Base-by-base conservation (phyloP, 768 basidiomycete species). In the Xanthoconium stramineum region DNA sequence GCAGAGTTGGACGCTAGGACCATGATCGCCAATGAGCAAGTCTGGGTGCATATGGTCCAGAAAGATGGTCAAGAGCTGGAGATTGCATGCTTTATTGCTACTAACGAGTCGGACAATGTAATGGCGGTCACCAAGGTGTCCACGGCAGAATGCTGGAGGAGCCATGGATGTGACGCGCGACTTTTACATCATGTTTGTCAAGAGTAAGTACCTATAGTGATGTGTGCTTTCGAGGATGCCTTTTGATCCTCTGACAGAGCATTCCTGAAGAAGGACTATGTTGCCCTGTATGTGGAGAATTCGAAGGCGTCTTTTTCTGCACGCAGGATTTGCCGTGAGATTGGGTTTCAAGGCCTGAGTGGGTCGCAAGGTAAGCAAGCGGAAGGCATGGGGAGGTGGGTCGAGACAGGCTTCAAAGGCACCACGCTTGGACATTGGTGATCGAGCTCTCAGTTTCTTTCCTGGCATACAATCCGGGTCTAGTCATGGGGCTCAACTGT, bases 71-170 rank as follows among this genome's bases (percentile, higher is more conserved):
- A 40, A 49, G 39, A 45, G 0, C 53, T 69, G 5, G 75, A 78
- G 24, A 76, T 89, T 17, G 85, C 87, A 0, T 89, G 79, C 14
- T 79, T 90, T 35, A 83, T 84, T 3, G 88, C 88, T 4, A 81
- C 79, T 24, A 14, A 88, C 88, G 1, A 83, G 57, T 83, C 77
- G 30, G 74, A 76, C 1, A 74, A 61, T 3, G 78, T 86, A n/a
- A 81, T 82, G 4, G 81, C 85, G 0, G 83, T 91, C 42, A 85
- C 85, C 43, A 91, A 91, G 68, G 88, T 91, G 0, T 85, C 75
- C 65, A 89, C 89, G 0, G 70, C 78, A 43, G 74, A 79, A 0
- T 32, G 58, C 1, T 85, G 81, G 77, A 74, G 84, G 33, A 66
- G 77, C 1, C 72, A 66, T 0, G 80, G 83, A 1, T 86, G 79